Base-by-base conservation (phyloP, 805 yeast species). In the Blastobotrys attinorum region DNA sequence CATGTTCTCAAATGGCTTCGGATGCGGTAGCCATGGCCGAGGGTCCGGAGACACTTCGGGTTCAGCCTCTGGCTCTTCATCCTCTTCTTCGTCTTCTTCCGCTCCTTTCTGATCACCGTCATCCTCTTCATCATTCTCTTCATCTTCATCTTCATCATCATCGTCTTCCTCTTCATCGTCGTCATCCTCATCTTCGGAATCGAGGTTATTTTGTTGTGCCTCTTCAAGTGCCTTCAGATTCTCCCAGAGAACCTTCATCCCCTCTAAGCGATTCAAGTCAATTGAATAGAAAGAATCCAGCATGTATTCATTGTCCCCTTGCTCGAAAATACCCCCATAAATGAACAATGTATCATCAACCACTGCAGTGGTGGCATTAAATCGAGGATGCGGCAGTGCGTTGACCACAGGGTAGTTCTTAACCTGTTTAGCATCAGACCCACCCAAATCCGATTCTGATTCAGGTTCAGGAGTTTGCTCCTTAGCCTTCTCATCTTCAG, bases 21-120 rank as follows among this genome's bases (percentile, higher is more conserved):
- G 98, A 61, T 89, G 97, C 39, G 97, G 97, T 44, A 90, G 72
- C 95, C 96, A 90, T 15, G 98, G 96, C 60, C 95, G 77, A 37
- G 82, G 83, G 63, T 90, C 98, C 15, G 95, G 95, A 53, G 81
- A 75, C 50, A 78, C 85, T 37, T 77, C 79, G 48, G 75, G 82
- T 2, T 71, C 78, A 23, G 70, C 81, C 37, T 70, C 81, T 1
- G 60, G 75, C 11, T 71, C 85, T 34, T 73, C 83, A 35, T 73
- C 82, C 34, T 77, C 88, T 35, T 77, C 85, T n/a, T 75, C 85
- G n/a, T 68, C 81, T 32, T 65, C 74, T 31, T 64, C 69, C n/a
- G n/a, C 82, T 34, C 77, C 88, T 35, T 77, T 84, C 15, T 75
- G 84, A n/a, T 68, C 81, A 31, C 65, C 74, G 29, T 64, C 69